Conservation (phyloP, 805 yeast species). For the Zygoascus bituminiphila region DNA sequence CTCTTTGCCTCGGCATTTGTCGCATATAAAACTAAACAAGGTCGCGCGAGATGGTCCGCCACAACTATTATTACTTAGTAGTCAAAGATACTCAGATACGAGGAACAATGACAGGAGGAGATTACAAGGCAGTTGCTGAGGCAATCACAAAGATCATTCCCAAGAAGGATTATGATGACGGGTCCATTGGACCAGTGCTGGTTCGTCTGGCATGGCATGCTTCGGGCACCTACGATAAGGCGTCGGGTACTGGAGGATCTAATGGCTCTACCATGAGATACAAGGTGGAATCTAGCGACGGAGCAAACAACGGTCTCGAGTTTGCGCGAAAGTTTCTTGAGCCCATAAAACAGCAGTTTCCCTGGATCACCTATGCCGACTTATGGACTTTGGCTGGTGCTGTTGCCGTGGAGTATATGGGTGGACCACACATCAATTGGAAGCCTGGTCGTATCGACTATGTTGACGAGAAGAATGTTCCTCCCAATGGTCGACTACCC, state of each 20-base stretch:
- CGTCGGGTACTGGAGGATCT: conserved; percentile 44
- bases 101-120: conserved; percentile 18
- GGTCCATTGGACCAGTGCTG: conserved; percentile 66
- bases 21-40: neutral
- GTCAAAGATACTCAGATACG: too few species aligned
- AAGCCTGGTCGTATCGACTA: conserved; percentile 63
- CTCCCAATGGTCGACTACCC: conserved; percentile 58
- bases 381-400: conserved; percentile 69
- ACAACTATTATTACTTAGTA: conserved; percentile 1
- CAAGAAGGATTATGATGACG: conserved; percentile 51
- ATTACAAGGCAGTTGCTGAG: conserved; percentile 33
- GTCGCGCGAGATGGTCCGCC: conserved; percentile 1
- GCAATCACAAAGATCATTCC: conserved; percentile 31
- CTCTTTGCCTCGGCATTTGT: neutral
- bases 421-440: conserved; percentile 70
- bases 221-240: conserved; percentile 65
- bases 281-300: conserved; percentile 36
- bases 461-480: conserved; percentile 44
- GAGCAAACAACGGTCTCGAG: conserved; percentile 43
- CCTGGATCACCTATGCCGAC: conserved; percentile 58
- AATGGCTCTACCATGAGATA: conserved; percentile 49
- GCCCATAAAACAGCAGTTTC: conserved; percentile 47
- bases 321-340: conserved; percentile 49
- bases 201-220: conserved; percentile 83
- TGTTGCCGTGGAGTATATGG: conserved; percentile 52